Evolutionary conservation across 192 early-diverging fungal species (phyloP), one percentile per base, ranked within the genome.

Genomic region (Linnemannia zychae): DNA sequence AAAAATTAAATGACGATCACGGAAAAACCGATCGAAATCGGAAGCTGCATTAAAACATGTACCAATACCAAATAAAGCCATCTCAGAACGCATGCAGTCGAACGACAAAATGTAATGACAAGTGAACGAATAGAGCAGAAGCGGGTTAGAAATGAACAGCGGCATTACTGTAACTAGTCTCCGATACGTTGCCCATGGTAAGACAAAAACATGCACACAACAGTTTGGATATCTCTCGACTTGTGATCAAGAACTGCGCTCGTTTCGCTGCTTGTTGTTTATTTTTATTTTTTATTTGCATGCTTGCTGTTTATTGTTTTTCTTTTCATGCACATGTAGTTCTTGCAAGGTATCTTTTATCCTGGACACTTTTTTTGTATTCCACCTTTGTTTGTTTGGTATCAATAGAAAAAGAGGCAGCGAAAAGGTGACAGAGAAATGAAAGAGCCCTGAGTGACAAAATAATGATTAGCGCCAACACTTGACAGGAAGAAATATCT

Each of bases 321-420:
- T 24, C 24, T 63, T 44, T 63, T 63, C 57, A 63, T 33, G 57
- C 57, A 63, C 57, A 63, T 63, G 57, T 63, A 63, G 57, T 63
- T 31, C 57, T 24, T 3, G 28, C 4, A 13, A 33, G 1, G 57
- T 63, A 63, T 12, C 15, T 63, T 31, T n/a, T n/a, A n/a, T n/a
- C n/a, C n/a, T n/a, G n/a, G n/a, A n/a, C n/a, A n/a, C n/a, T n/a
- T n/a, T 15, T 63, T 31, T 63, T 63, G 2, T 33, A 12, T 63
- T 63, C 28, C 24, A 22, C 24, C 22, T 5, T n/a, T n/a, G 5
- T 18, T 53, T 57, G 4, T 57, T 7, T 31, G 11, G 12, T 31
- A 31, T 13, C 28, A 13, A 15, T 24, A 13, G 57, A 13, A 13
- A 28, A 60, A 31, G 11, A 60, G 24, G 0, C 6, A 24, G 24